Evolutionary conservation across 345 rosid genomes (phyloP), one percentile per base, ranked within the genome.

Genomic region (Hibiscus trionum): DNA sequence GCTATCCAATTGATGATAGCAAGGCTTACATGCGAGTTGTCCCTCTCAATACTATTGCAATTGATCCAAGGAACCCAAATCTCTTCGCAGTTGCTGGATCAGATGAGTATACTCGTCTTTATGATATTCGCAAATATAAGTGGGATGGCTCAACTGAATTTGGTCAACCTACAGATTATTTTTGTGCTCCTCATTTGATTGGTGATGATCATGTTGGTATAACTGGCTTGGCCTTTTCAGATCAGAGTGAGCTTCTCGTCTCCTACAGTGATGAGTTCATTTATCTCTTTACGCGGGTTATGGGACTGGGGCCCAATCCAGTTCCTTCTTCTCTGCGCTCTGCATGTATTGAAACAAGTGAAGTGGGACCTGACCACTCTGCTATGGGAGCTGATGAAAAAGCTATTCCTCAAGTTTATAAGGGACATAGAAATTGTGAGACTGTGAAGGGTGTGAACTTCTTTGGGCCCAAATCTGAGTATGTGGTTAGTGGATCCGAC

Each of bases 401-500:
- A 29, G 65, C 70, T 69, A 59, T 42, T 63, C 94, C 93, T 21
- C 86, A 80, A 77, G 93, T 83, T 71, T 95, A 88, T 61, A 87
- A 82, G 74, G 99, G 97, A 55, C 99, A 92, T 75, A 82, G 73
- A 66, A 95, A 95, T 77, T 15, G 56, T 72, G 86, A 81, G 80
- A 90, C 99, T 0, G 93, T 95, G 52, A 95, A 95, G 69, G 97
- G 93, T 62, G 97, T 92, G 53, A 88, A 76, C 75, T 95, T 92
- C 74, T 89, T 85, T 66, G 99, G 99, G 75, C 97, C 99, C 9
- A 69, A 79, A 75, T 88, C 87, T 46, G 97, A 95, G 71, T 95
- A 90, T 80, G 99, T 95, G 79, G 87, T 84, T 73, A 95, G 97
- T 26, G 99, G 99, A 16, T 95, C 99, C 42, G 97, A 95, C 77